phyloP scores from a whole-genome alignment of 2,329 filamentous ascomycete species.

The Talaromyces sp. region DNA sequence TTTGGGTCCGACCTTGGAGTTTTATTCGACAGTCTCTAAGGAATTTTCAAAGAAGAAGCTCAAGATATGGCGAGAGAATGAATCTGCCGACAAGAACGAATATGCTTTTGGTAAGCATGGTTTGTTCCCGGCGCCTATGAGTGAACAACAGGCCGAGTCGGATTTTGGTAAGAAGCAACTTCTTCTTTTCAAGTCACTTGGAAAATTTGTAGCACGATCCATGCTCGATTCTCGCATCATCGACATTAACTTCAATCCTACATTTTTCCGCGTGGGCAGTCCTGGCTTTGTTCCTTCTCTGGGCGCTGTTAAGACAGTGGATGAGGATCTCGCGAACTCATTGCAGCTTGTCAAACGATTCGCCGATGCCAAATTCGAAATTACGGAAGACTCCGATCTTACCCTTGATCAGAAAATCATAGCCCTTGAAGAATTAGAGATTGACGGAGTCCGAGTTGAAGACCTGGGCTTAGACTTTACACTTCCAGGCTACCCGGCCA shows the following conservation, averaged over 20 bases:
- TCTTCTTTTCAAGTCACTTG: constrained; percentile 85
- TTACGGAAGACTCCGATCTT: constrained; percentile 67
- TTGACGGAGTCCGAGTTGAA: constrained; percentile 76
- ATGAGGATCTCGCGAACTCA: constrained; percentile 79
- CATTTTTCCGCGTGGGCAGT: constrained; percentile 87
- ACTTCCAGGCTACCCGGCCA: constrained; percentile 80
- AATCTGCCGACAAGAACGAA: constrained; percentile 66
- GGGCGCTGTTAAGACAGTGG: constrained; percentile 83
- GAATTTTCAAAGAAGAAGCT: constrained; percentile 97
- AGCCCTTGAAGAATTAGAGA: constrained; percentile 63
- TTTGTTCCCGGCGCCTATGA: constrained; percentile 88
- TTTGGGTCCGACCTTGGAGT: constrained; percentile 90
- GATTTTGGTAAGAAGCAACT: constrained; percentile 84
- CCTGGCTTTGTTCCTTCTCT: constrained; percentile 73
- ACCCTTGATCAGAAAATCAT: constrained; percentile 66
- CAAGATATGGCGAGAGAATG: constrained; percentile 92
- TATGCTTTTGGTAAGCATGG: constrained; percentile 82
- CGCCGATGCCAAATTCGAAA: constrained; percentile 72
- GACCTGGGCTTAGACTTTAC: constrained; percentile 93
- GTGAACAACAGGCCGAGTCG: constrained; percentile 66
- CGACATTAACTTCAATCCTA: constrained; percentile 94
- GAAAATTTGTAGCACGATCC: constrained; percentile 94
- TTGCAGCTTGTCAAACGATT: constrained; percentile 85
- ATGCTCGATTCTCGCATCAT: constrained; percentile 99
- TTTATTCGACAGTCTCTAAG: constrained; percentile 94